Conservation (phyloP, 2,329 filamentous ascomycete species). For the Chaetomium strumarium region DNA sequence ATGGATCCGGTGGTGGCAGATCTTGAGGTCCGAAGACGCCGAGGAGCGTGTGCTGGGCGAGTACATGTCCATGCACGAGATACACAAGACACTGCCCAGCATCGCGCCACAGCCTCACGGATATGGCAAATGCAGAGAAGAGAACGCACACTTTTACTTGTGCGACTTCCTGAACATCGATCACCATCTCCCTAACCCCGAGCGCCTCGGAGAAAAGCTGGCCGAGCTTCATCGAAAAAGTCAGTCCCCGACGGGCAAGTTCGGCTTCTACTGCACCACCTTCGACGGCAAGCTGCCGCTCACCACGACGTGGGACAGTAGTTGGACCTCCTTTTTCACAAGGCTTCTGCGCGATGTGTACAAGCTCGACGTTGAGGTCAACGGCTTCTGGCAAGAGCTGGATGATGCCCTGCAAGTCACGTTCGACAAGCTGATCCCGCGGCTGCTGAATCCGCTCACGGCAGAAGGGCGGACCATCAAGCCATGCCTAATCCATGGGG, state of each 20-base stretch:
- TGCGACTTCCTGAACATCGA: constrained; percentile 30
- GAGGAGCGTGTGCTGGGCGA: neutral
- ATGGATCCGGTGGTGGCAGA: neutral
- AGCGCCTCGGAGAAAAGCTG: constrained; percentile 10
- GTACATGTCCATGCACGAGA: constrained; percentile 6
- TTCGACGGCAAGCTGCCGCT: constrained; percentile 25
- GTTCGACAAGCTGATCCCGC: constrained; percentile 26
- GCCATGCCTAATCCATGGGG: too few species aligned
- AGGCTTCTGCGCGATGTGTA: neutral
- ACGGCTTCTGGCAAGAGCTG: neutral
- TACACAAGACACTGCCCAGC: neutral
- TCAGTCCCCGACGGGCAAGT: constrained; percentile 29
- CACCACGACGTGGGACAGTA: constrained; percentile 12
- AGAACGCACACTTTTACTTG: constrained; percentile 27
- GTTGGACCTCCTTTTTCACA: constrained; percentile 18
- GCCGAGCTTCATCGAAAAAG: constrained; percentile 5
- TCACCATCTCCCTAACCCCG: constrained; percentile 13
- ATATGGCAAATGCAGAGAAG: constrained; percentile 2
- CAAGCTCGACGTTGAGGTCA: neutral
- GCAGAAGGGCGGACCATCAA: too few species aligned
- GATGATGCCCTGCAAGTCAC: constrained; percentile 12
- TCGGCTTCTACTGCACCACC: constrained; percentile 33
- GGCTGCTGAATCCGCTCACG: constrained; percentile 28
- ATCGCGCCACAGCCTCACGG: constrained; percentile 1
- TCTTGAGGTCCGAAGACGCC: neutral